Conservation (phyloP, 352 stramenopile species). For the Thalassiosira livingstoniorum region DNA sequence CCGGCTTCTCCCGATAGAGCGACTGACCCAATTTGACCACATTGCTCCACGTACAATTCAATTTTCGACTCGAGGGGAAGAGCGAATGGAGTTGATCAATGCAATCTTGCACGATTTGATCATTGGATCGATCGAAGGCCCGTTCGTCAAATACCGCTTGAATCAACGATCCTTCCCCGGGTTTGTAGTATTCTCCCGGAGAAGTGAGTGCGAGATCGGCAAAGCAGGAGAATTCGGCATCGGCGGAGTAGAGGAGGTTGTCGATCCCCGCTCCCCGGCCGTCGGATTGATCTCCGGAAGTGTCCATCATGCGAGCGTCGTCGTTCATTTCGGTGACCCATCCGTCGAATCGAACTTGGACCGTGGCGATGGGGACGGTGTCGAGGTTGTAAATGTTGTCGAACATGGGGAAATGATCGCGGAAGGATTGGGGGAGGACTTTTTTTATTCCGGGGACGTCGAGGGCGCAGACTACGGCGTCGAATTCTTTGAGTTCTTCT, state of each 20-base stretch:
- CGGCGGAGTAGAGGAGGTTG: conserved; percentile 89
- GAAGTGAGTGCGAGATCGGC: conserved; percentile 88
- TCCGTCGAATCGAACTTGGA: conserved; percentile 89
- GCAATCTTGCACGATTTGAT: conserved; percentile 84
- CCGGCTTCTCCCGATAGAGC: conserved; percentile 88
- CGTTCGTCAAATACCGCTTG: conserved; percentile 86
- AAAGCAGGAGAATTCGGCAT: conserved; percentile 91
- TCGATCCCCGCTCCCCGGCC: conserved; percentile 87
- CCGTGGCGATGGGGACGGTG: conserved; percentile 88
- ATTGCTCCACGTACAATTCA: conserved; percentile 89
- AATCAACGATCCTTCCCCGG: conserved; percentile 86
- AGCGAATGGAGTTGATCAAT: conserved; percentile 85
- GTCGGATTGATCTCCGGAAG: conserved; percentile 85
- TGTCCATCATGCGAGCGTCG: conserved; percentile 84
- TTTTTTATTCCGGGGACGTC: conserved; percentile 90
- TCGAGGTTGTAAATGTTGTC: conserved; percentile 91
- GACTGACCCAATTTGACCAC: conserved; percentile 89
- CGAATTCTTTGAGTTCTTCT: conserved; percentile 83
- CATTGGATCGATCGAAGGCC: conserved; percentile 78
- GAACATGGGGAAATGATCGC: conserved; percentile 85
- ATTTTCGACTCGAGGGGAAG: conserved; percentile 87
- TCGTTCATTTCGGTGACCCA: conserved; percentile 90
- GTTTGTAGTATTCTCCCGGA: conserved; percentile 89
- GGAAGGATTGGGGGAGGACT: conserved; percentile 86
- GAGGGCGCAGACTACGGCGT: conserved; percentile 85